These are phyloP conservation scores for Brasenia schreberi DNA, from an alignment of 164 flowering plant species.

Conservation along the genomic window DNA sequence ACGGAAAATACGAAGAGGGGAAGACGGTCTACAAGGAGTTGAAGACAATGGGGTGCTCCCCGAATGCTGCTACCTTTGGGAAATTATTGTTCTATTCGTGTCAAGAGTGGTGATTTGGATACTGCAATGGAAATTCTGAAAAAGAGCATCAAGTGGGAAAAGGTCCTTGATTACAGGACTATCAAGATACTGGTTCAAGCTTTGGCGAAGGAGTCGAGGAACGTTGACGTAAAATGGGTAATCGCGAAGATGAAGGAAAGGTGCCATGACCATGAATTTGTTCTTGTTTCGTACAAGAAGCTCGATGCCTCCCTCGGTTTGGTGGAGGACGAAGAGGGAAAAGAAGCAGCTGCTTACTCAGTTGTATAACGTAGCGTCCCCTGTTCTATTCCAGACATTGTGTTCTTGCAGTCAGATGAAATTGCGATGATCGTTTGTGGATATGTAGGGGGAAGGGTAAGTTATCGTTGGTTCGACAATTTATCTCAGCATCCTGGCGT, in stretches of 20 bases:
- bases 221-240: slow-evolving; percentile 41
- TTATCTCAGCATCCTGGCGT: too few species aligned
- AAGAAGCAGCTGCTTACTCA: too few species aligned
- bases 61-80: slow-evolving; percentile 73
- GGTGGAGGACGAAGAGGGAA: slow-evolving; percentile 3
- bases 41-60: slow-evolving; percentile 30
- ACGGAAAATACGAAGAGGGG: slow-evolving; percentile 58
- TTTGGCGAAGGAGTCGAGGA: slow-evolving; percentile 34
- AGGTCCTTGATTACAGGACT: slow-evolving; percentile 49
- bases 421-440: too few species aligned
- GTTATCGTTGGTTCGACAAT: too few species aligned
- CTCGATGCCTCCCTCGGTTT: slow-evolving; percentile 15
- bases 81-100: slow-evolving; percentile 35
- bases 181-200: slow-evolving; percentile 53
- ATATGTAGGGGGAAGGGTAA: too few species aligned
- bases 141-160: slow-evolving; percentile 40
- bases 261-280: slow-evolving; percentile 43
- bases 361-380: too few species aligned
- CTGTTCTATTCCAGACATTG: too few species aligned
- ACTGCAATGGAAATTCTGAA: slow-evolving; percentile 44
- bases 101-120: slow-evolving; percentile 26
- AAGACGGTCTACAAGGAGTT: slow-evolving; percentile 43
- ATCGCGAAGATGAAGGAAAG: slow-evolving; percentile 45
- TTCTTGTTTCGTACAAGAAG: slow-evolving; percentile 9
- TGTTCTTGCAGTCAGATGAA: too few species aligned